Base-by-base conservation (phyloP, 1,284 basidiomycete genomes). In the Anthracocystis setariae region DNA sequence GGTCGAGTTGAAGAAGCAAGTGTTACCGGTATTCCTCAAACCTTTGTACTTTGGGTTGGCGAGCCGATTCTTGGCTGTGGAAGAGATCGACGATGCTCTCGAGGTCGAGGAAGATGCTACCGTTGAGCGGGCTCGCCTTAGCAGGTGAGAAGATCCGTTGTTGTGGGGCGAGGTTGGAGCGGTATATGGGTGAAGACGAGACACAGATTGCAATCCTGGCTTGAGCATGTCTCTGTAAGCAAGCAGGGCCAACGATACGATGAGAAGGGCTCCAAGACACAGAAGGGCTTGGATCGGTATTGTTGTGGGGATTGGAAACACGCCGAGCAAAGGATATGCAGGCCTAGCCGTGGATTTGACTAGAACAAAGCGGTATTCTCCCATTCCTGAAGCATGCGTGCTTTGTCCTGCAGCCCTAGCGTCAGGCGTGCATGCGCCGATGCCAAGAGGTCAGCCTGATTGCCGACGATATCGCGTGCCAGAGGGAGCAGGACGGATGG, bases 1-100 rank as follows among this genome's bases (percentile, higher is more conserved):
- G 3, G 76, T 76, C 24, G 72, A 76, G 64, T 82, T 82, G 62
- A 82, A 76, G 64, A 80, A 82, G 73, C 81, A 82, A 8, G 75
- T 78, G 42, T 82, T 78, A 47, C 77, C 79, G 3, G 80, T 79
- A 29, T 82, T 82, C 27, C 61, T 56, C 15, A 82, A 67, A 17
- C 81, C 81, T 20, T 65, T 69, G 46, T 65, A 68, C 18, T 55
- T 65, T 4, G 57, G 58, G 18, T 61, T 66, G 40, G 55, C 33
- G 17, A 56, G 25, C 12, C 44, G 52, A 20, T 39, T 21, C 13
- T 38, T 48, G 3, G 62, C n/a, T 1, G 46, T 33, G 3, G 62
- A 54, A 24, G 38, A 15, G 40, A 48, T 24, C 32, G 51, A 20
- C 18, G 21, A 42, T 7, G 39, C 49, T 47, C 53, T 52, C 15